phyloP scores from a whole-genome alignment of 169 alveolate genomes.

The Amoebophrya sp. region DNA sequence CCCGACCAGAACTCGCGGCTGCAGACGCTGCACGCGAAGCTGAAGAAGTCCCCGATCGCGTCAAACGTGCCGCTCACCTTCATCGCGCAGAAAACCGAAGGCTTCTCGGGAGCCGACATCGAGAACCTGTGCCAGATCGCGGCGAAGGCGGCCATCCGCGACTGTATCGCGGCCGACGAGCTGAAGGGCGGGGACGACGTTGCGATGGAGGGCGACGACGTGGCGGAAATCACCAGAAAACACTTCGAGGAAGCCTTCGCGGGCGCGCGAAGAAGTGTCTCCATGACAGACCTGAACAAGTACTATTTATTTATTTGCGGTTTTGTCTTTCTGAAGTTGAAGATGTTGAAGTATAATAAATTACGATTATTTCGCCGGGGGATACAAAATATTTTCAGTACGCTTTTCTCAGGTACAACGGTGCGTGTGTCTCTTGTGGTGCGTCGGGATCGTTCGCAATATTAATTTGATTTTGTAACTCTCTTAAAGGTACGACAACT shows the following conservation, averaged over 20 bases:
- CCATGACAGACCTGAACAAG: slow-evolving; percentile 72
- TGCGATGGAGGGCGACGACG: slow-evolving; percentile 42
- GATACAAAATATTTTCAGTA: too few relatives aligned
- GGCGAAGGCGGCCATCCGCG: slow-evolving; percentile 99
- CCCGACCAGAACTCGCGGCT: slow-evolving; percentile 93
- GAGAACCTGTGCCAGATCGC: slow-evolving; percentile 98
- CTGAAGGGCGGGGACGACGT: slow-evolving; percentile 39
- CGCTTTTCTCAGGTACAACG: too few relatives aligned
- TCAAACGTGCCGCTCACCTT: slow-evolving; percentile 90
- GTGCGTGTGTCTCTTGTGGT: too few relatives aligned
- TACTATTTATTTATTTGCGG: background rate
- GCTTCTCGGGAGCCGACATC: slow-evolving; percentile 99
- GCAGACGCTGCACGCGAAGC: slow-evolving; percentile 55
- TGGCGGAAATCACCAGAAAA: slow-evolving; percentile 86
- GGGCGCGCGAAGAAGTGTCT: slow-evolving; percentile 92
- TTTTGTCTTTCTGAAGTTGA: too few relatives aligned
- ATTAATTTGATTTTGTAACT: too few relatives aligned
- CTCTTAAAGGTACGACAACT: slow-evolving; percentile 76
- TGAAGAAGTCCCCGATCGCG: slow-evolving; percentile 94
- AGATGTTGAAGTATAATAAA: too few relatives aligned
- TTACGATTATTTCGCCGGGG: too few relatives aligned
- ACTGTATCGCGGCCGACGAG: slow-evolving; percentile 65
- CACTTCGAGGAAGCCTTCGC: slow-evolving; percentile 97
- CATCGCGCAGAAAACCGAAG: slow-evolving; percentile 96
- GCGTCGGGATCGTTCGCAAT: too few relatives aligned